Conservation (phyloP, 768 basidiomycete species). For the Kwoniella heveanensis region DNA sequence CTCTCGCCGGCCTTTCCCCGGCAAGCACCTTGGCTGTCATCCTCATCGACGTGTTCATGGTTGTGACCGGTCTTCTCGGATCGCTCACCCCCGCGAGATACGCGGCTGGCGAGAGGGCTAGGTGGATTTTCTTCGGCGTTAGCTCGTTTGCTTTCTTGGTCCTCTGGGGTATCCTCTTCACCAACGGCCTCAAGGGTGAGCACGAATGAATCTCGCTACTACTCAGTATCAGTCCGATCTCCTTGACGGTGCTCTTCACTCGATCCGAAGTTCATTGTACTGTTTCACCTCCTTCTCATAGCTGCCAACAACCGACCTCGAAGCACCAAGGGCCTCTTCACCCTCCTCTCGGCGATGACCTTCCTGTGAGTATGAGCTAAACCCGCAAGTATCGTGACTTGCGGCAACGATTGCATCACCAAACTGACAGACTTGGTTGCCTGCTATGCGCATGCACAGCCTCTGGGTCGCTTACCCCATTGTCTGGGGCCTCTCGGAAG, state of each 20-base stretch:
- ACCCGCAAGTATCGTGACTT: no score
- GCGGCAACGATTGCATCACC: no score
- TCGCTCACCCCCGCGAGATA: slow-evolving; percentile 34
- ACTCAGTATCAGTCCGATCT: no score
- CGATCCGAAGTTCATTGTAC: no score
- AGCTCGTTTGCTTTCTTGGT: slow-evolving; percentile 44
- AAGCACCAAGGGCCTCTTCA: slow-evolving; percentile 46
- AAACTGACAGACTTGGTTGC: no score
- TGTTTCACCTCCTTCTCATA: no score
- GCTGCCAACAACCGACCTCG: slow-evolving; percentile 46
- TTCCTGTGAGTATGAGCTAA: slow-evolving; percentile 30
- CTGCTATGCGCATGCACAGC: no score
- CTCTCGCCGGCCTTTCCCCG: slow-evolving; percentile 52
- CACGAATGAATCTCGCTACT: no score
- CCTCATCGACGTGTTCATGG: slow-evolving; percentile 47
- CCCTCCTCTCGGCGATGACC: slow-evolving; percentile 41
- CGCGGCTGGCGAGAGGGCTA: slow-evolving; percentile 32
- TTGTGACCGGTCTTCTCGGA: slow-evolving; percentile 47
- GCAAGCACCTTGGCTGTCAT: slow-evolving; percentile 44
- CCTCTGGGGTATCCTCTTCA: slow-evolving; percentile 45
- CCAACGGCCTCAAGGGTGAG: slow-evolving; percentile 47
- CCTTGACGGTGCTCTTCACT: no score
- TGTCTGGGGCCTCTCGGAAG: slow-evolving; percentile 52
- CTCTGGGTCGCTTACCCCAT: slow-evolving; percentile 55
- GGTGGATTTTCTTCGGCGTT: slow-evolving; percentile 51